Evolutionary conservation across 371 early-diverging fungal species (phyloP), one percentile per base, ranked within the genome.

Genomic region (Haplosporangium sp.): DNA sequence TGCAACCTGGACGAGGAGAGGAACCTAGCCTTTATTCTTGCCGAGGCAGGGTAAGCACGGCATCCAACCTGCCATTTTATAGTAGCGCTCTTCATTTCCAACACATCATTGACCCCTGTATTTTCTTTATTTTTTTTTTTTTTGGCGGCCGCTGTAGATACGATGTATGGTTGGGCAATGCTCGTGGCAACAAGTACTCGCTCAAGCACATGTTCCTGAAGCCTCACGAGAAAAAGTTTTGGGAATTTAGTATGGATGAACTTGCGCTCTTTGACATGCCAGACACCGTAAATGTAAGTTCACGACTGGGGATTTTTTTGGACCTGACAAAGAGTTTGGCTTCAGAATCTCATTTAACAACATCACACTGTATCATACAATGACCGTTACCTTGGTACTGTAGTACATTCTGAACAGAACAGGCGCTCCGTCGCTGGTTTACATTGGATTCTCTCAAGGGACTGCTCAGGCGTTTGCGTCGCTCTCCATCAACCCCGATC

Each of bases 81-180:
- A 43, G 18, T 20, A 12, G n/a, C 1, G 16, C 16, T 51, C 12
- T 42, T 10, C n/a, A 21, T 21, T 29, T n/a, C 14, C 14, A 46
- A 42, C 23, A 21, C 40, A 21, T 40, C 8, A 7, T 48, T 41
- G 45, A 29, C 3, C 48, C 23, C 13, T 42, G 45, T 45, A n/a
- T n/a, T n/a, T n/a, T n/a, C n/a, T n/a, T n/a, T n/a, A n/a, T n/a
- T n/a, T n/a, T n/a, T n/a, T n/a, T n/a, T n/a, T 43, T 36, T 6
- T 37, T 51, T 56, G 23, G 5, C 53, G 36, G 41, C 14, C 64
- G 9, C 36, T 52, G 1, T 23, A 81, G 83, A 36, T 98, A 95
- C 79, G 98, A 98, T 80, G 99, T 98, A 0, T 98, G 99, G 99
- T 73, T 98, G 16, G 98, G 96, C 36, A 98, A 98, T 74, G 91